Conservation (phyloP, 169 alveolate genomes). For the Plasmodium inui region DNA sequence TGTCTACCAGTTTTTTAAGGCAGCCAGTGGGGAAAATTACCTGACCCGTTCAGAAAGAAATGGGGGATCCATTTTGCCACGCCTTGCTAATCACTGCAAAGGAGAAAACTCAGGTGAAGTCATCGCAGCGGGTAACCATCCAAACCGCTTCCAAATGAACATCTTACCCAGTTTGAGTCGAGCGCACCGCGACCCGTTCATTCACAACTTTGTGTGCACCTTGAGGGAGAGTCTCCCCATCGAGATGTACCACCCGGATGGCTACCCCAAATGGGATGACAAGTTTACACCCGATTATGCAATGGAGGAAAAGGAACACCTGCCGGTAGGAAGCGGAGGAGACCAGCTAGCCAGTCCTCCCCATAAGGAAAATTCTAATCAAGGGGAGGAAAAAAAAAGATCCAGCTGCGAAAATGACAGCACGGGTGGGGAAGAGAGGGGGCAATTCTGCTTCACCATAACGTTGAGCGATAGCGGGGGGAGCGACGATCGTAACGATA, state of each 20-base stretch:
- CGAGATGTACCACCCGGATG: background rate
- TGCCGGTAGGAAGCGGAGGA: background rate
- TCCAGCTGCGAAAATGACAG: background rate
- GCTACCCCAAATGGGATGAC: background rate
- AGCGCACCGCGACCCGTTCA: conserved; percentile 9
- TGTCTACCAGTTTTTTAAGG: conserved; percentile 31
- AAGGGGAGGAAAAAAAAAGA: background rate
- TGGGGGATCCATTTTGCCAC: background rate
- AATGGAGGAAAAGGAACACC: background rate
- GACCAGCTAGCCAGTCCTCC: background rate
- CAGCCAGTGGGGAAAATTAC: background rate
- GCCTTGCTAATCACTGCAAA: background rate
- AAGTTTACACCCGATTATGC: background rate
- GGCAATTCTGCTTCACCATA: conserved; percentile 35
- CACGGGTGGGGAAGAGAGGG: background rate
- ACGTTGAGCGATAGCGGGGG: background rate
- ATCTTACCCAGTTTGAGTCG: background rate
- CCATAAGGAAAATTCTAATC: background rate
- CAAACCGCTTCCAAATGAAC: background rate
- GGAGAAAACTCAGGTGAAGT: background rate
- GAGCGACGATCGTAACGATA: background rate
- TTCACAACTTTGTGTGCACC: conserved; percentile 9
- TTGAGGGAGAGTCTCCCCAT: background rate
- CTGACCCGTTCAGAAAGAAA: background rate
- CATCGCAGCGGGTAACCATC: background rate